Conservation (phyloP, 306 rosid genomes). For the Herpetospermum pedunculosum region DNA sequence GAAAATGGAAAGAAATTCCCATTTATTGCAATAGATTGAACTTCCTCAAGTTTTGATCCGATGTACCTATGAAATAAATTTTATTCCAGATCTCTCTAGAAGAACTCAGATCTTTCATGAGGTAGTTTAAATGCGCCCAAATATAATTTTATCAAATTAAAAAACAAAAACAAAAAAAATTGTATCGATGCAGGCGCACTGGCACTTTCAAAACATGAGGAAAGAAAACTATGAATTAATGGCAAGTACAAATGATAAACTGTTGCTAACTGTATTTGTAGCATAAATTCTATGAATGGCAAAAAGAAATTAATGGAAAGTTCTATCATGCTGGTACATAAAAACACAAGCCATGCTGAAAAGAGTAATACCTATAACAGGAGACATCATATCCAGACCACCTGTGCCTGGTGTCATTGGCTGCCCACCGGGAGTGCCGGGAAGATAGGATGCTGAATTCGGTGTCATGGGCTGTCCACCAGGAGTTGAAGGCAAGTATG, state of each 20-base stretch:
- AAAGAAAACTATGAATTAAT: not conserved
- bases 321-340: too few species aligned
- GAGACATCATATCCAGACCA: constrained; percentile 94
- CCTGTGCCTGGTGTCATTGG: constrained; percentile 99
- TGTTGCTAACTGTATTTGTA: not conserved
- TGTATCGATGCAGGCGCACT: not conserved
- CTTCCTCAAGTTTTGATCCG: not conserved
- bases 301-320: not conserved
- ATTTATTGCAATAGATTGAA: not conserved
- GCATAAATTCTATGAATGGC: not conserved
- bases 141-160: too few species aligned
- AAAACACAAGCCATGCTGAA: too few species aligned
- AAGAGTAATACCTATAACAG: constrained; percentile 47
- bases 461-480: constrained; percentile 99
- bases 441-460: constrained; percentile 88
- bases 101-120: too few species aligned
- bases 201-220: too few species aligned
- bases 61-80: not conserved
- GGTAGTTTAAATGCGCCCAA: not conserved
- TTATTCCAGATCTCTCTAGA: not conserved
- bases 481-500: constrained; percentile 97
- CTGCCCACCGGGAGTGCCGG: constrained; percentile 99
- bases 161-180: not conserved
- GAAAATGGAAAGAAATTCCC: not conserved
- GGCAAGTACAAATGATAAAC: not conserved